Evolutionary conservation across 2,329 filamentous ascomycete genomes (phyloP).

Genomic region (Fonsecaea pugnacius): DNA sequence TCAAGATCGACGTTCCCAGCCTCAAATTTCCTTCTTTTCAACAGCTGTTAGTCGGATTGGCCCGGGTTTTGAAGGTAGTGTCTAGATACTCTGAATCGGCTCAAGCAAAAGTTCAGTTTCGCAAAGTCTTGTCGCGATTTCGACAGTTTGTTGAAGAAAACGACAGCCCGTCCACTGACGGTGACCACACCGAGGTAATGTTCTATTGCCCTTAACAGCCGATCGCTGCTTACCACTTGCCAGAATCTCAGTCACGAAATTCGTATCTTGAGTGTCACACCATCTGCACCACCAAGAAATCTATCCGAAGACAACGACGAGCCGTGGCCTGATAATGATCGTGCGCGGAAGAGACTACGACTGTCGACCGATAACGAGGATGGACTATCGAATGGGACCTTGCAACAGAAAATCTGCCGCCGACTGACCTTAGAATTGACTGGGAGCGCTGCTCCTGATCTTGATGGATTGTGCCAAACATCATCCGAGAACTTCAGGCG

Average conservation of each 20-base stretch:
- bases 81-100: constrained; percentile 19
- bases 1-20: constrained; percentile 12
- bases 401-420: constrained; percentile 42
- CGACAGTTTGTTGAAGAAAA: constrained; percentile 20
- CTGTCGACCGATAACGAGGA: constrained; percentile 43
- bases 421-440: constrained; percentile 44
- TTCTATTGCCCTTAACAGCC: not conserved
- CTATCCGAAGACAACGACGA: constrained; percentile 16
- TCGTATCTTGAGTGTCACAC: constrained; percentile 15
- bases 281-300: constrained; percentile 6
- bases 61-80: constrained; percentile 23
- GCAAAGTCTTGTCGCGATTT: constrained; percentile 23
- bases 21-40: constrained; percentile 24
- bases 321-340: constrained; percentile 34
- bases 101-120: constrained; percentile 23
- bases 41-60: constrained; percentile 19
- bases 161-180: not conserved
- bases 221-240: constrained; percentile 4
- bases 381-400: constrained; percentile 25
- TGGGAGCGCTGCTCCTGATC: constrained; percentile 41
- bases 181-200: constrained; percentile 20
- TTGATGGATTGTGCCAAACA: constrained; percentile 49
- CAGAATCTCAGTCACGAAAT: constrained; percentile 24
- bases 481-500: constrained; percentile 52
- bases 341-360: constrained; percentile 44